Base-by-base conservation (phyloP, 1,284 basidiomycete genomes). In the Naganishia liquefaciens region DNA sequence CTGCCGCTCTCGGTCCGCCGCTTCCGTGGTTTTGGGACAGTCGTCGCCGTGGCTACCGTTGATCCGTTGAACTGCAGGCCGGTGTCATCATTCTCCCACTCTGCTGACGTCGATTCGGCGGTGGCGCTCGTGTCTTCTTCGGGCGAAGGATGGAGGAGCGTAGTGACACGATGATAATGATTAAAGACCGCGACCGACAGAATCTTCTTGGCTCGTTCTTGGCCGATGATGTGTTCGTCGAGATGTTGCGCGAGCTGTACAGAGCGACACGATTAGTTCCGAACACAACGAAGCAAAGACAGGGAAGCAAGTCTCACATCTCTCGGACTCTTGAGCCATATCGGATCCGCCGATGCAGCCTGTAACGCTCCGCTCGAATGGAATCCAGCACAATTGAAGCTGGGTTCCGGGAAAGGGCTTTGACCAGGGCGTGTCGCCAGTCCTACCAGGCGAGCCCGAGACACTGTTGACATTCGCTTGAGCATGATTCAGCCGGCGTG, bases 111-210 rank as follows among this genome's bases (percentile, higher is more conserved):
- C 39, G 27, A 42, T 55, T 61, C 7, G 43, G 28, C 27, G 21
- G 33, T 23, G 55, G 17, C 21, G 25, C 55, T 51, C 52, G 64
- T 49, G 55, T 55, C n/a, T 64, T 58, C 62, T 58, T 53, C 47
- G 49, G 61, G 55, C 63, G 54, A 23, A 53, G 53, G 46, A 44
- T 51, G 55, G 47, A 52, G n/a, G 42, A 62, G n/a, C 9, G 21
- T 17, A 51, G 51, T 53, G 64, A 21, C 60, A 25, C 91, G 88
- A 73, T 88, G 91, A 75, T 93, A 94, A 75, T 95, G 92, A 71
- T 94, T 95, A 82, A 88, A 95, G 2, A 94, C 90, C 37, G 90
- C 90, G 47, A 93, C 94, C 37, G 91, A 91, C 21, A 97, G 83
- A 11, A 91, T 88, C 75, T 93, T 92, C 84, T 97, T 97, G 3